phyloP scores from a whole-genome alignment of 495 filamentous ascomycete genomes.

The Schizothecium vesticola region DNA sequence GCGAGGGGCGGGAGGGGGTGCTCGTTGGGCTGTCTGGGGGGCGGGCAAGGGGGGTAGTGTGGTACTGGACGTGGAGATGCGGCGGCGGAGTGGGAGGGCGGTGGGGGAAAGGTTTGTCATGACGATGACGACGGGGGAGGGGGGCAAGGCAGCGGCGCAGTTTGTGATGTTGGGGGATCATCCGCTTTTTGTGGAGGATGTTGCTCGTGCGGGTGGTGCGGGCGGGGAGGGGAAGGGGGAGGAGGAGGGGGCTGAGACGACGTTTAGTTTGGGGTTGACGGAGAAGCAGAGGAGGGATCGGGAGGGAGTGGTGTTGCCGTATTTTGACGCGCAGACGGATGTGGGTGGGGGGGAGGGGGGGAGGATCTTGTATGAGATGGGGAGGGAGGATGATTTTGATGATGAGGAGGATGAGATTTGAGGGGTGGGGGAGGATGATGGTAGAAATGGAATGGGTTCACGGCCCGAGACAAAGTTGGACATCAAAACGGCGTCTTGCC shows the following conservation, averaged over 20 bases:
- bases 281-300: conserved; percentile 79
- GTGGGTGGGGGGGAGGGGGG: conserved; percentile 75
- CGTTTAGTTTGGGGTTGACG: conserved; percentile 84
- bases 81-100: conserved; percentile 71
- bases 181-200: conserved; percentile 53
- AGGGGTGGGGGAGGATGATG: too few relatives aligned
- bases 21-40: conserved; percentile 50
- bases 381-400: conserved; percentile 94
- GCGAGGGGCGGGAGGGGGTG: conserved; percentile 68
- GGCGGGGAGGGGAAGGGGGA: conserved; percentile 42
- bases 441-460: conserved; percentile 8
- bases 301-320: conserved; percentile 85
- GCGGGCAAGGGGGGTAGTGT: conserved; percentile 44
- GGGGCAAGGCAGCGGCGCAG: not conserved
- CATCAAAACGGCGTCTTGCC: not conserved
- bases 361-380: conserved; percentile 93
- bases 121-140: conserved; percentile 19
- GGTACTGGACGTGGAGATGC: conserved; percentile 80
- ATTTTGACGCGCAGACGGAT: conserved; percentile 88
- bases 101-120: conserved; percentile 76
- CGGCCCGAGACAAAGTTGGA: not conserved
- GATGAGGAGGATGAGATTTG: conserved; percentile 97
- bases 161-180: conserved; percentile 76
- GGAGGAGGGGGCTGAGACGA: conserved; percentile 53
- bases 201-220: conserved; percentile 23